These are phyloP conservation scores for Scheffersomyces illinoinensis DNA, from an alignment of 1,139 yeast genomes.

Conservation along the genomic window DNA sequence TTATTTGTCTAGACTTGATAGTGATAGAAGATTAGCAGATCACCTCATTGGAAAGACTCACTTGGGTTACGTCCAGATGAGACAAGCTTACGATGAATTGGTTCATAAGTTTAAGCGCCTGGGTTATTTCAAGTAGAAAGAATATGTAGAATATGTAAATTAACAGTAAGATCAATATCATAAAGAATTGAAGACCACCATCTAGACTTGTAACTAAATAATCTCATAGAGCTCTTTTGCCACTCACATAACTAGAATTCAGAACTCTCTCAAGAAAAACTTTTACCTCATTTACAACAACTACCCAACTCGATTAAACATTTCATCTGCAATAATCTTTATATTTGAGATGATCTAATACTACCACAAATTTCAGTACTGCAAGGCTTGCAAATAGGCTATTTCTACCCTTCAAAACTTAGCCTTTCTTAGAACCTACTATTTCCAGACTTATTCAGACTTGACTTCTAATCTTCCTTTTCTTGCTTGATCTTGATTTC, in stretches of 20 bases:
- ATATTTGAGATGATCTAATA: no score
- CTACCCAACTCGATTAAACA: no score
- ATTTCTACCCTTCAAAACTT: background rate
- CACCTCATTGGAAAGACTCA: conserved; percentile 91
- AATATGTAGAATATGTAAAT: background rate
- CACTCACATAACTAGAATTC: no score
- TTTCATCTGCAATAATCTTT: no score
- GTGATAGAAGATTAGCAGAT: conserved; percentile 86
- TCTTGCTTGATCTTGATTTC: conserved; percentile 8
- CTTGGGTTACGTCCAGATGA: conserved; percentile 75
- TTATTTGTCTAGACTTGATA: conserved; percentile 80
- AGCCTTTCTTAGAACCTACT: background rate
- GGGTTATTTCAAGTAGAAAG: background rate
- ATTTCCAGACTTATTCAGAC: background rate
- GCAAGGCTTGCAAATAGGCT: background rate
- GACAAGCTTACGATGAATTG: conserved; percentile 59
- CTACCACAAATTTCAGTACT: background rate
- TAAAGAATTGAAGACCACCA: no score
- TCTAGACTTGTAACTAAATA: no score
- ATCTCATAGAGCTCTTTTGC: no score
- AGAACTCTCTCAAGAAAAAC: no score
- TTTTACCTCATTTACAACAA: no score
- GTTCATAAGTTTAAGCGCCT: conserved; percentile 17
- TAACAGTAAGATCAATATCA: background rate
- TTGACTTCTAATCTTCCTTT: conserved; percentile 5